A percentile compares a stretch with the other conserved stretches of the same genome.
These are phyloP conservation scores for Geotrichum candidum DNA, from an alignment of 1,139 yeast genomes.

Conservation along the genomic window DNA sequence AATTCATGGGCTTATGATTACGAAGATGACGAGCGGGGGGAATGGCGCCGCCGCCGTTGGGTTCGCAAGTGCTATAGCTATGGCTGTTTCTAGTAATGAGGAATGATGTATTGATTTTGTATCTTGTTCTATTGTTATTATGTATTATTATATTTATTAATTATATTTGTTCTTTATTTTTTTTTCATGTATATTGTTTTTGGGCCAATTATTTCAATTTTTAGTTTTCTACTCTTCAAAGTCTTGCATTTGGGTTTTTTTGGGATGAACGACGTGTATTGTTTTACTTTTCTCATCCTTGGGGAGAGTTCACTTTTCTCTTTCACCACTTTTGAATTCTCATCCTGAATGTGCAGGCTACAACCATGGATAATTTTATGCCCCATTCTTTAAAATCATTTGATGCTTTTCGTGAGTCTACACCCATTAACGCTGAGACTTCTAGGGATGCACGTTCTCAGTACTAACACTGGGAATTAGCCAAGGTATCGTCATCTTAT, in stretches of 20 bases:
- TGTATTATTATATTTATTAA: background rate
- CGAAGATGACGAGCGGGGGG: constrained; percentile 29
- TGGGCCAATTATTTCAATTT: background rate
- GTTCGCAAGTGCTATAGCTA: constrained; percentile 29
- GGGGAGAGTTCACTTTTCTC: background rate
- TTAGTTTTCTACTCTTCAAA: background rate
- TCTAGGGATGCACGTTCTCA: background rate
- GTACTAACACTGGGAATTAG: constrained; percentile 39
- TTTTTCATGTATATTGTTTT: background rate
- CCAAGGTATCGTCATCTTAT: constrained; percentile 76
- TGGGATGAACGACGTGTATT: background rate
- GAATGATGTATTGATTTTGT: background rate
- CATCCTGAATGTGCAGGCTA: background rate
- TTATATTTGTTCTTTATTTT: background rate
- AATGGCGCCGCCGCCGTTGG: constrained; percentile 40
- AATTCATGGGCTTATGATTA: constrained; percentile 46
- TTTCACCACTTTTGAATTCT: background rate
- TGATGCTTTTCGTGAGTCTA: constrained; percentile 71
- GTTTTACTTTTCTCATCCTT: background rate
- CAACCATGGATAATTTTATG: constrained; percentile 25
- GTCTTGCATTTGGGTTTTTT: background rate
- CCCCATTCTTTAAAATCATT: constrained; percentile 43
- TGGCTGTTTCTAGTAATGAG: background rate
- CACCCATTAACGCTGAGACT: background rate
- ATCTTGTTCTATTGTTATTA: background rate